Evolutionary conservation across 148 eudicot species (phyloP).

Genomic region (Dianthus caryophyllus): DNA sequence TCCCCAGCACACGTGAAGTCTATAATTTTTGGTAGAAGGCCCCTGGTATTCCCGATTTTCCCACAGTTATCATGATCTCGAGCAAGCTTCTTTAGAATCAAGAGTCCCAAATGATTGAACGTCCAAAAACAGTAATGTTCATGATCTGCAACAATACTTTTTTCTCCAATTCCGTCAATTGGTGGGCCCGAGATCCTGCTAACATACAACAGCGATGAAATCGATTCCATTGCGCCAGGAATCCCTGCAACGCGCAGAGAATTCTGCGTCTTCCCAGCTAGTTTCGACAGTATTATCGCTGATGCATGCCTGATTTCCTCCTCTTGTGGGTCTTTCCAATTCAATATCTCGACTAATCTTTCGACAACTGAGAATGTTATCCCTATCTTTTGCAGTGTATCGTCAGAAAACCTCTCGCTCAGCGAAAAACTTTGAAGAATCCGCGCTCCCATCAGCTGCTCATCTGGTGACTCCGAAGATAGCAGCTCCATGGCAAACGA

Average conservation of each 20-base stretch:
- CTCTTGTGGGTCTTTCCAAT: slow-evolving; percentile 76
- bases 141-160: slow-evolving; percentile 35
- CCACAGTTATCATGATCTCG: slow-evolving; percentile 87
- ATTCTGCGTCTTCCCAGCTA: slow-evolving; percentile 76
- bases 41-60: slow-evolving; percentile 81
- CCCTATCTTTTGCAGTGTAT: slow-evolving; percentile 85
- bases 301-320: slow-evolving; percentile 78
- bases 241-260: slow-evolving; percentile 76
- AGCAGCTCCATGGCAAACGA: slow-evolving; percentile 78
- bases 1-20: slow-evolving; percentile 64
- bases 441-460: slow-evolving; percentile 75
- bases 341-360: slow-evolving; percentile 80
- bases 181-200: slow-evolving; percentile 27
- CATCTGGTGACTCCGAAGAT: slow-evolving; percentile 64
- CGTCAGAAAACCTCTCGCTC: slow-evolving; percentile 44
- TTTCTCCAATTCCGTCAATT: slow-evolving; percentile 46
- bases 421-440: slow-evolving; percentile 47
- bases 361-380: slow-evolving; percentile 50
- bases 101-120: slow-evolving; percentile 67
- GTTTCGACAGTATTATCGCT: slow-evolving; percentile 55
- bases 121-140: slow-evolving; percentile 58
- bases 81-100: slow-evolving; percentile 79
- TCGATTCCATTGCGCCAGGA: slow-evolving; percentile 85
- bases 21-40: slow-evolving; percentile 65
- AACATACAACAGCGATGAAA: slow-evolving; percentile 64